Evolutionary conservation across 805 yeast genomes (phyloP).

Genomic region (Helenozyma baotianmanensis): DNA sequence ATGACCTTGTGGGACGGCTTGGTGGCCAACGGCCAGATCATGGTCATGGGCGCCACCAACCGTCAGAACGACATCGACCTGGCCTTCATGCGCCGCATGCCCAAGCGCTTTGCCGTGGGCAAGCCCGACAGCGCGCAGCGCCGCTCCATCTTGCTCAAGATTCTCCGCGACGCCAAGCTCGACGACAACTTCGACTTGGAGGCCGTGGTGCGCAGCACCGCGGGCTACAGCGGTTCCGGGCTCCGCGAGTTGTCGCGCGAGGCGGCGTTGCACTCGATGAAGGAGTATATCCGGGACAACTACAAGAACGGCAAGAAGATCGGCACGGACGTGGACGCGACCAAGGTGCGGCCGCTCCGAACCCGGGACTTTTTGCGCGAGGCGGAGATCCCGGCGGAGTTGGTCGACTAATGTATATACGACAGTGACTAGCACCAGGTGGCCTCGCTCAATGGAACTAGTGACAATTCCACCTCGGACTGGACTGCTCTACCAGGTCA

Average conservation of each 20-base stretch:
- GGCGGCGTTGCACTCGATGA: constrained; percentile 85
- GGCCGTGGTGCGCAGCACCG: constrained; percentile 56
- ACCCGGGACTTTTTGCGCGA: constrained; percentile 58
- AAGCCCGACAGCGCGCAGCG: constrained; percentile 71
- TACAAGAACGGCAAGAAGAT: constrained; percentile 31
- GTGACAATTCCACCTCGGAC: no score
- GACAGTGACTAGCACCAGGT: background rate
- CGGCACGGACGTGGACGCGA: constrained; percentile 24
- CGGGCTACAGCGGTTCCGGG: constrained; percentile 83
- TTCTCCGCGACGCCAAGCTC: constrained; percentile 60
- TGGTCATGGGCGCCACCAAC: constrained; percentile 93
- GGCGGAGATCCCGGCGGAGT: constrained; percentile 8
- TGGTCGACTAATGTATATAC: constrained; percentile 7
- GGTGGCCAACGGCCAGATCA: constrained; percentile 66
- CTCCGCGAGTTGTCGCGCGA: constrained; percentile 86
- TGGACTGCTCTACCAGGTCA: no score
- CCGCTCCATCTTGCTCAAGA: constrained; percentile 59
- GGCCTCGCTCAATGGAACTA: no score
- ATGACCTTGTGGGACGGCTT: constrained; percentile 98
- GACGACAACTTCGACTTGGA: constrained; percentile 59
- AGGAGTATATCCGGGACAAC: constrained; percentile 73
- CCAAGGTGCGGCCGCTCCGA: constrained; percentile 56
- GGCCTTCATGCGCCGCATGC: constrained; percentile 90
- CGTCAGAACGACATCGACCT: constrained; percentile 86
- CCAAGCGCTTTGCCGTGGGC: constrained; percentile 77